Evolutionary conservation across 768 basidiomycete genomes (phyloP).

Genomic region (Tricholoma matsutake): DNA sequence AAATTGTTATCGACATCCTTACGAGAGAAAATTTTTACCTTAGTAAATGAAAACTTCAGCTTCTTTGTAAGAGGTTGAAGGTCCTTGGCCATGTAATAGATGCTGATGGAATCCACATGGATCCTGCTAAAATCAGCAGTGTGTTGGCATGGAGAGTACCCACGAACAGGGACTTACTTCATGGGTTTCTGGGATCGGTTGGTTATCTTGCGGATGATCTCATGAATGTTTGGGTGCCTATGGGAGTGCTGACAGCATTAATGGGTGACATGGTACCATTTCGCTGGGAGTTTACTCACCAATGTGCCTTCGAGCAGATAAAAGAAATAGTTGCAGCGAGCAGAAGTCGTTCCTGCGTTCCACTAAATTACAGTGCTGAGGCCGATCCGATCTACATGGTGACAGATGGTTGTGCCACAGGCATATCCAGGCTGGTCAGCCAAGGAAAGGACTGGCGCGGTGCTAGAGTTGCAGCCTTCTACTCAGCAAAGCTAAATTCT

Average conservation of each 20-base stretch:
- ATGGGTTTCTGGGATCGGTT: slow-evolving; percentile 29
- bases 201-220: slow-evolving; percentile 10
- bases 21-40: slow-evolving; percentile 25
- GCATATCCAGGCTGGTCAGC: slow-evolving; percentile 11
- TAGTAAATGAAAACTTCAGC: slow-evolving; percentile 21
- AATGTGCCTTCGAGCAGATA: slow-evolving; percentile 32
- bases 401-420: slow-evolving; percentile 25
- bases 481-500: too few species aligned
- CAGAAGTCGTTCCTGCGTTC: slow-evolving; percentile 16
- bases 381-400: slow-evolving; percentile 26
- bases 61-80: slow-evolving; percentile 13
- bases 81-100: slow-evolving; percentile 27
- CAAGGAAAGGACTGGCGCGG: too few species aligned
- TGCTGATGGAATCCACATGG: slow-evolving; percentile 34
- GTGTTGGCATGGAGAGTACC: slow-evolving; percentile 28
- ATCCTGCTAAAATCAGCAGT: slow-evolving; percentile 36
- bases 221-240: slow-evolving; percentile 24
- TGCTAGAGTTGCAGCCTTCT: too few species aligned
- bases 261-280: slow-evolving; percentile 18
- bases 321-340: slow-evolving; percentile 20
- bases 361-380: slow-evolving; percentile 17
- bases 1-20: slow-evolving; percentile 24
- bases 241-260: slow-evolving; percentile 24
- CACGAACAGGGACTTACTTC: slow-evolving; percentile 24
- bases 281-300: slow-evolving; percentile 19